These are phyloP conservation scores for Trapa incisa DNA, from an alignment of 345 rosid species.

Conservation along the genomic window DNA sequence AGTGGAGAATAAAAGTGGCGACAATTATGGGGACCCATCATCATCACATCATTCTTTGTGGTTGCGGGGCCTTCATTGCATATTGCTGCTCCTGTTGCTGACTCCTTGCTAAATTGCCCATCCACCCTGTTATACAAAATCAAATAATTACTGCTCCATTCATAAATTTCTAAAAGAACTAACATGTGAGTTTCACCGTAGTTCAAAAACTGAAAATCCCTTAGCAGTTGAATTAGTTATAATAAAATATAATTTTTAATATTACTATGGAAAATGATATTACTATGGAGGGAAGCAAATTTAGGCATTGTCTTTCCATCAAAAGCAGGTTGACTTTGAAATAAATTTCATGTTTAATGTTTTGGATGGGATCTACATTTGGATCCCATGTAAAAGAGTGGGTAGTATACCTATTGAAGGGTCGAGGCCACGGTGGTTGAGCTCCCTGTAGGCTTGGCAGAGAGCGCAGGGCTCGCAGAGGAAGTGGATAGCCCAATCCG, in stretches of 20 bases:
- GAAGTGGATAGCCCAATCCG: conserved; percentile 51
- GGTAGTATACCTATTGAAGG: conserved; percentile 39
- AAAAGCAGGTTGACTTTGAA: too few species aligned
- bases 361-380: too few species aligned
- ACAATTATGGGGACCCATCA: neutral
- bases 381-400: too few species aligned
- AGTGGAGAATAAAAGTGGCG: neutral
- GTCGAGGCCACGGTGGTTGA: conserved; percentile 45
- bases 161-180: too few species aligned
- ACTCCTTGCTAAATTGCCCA: conserved; percentile 20
- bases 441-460: conserved; percentile 70
- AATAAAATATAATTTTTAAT: too few species aligned
- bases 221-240: too few species aligned
- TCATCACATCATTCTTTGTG: conserved; percentile 33
- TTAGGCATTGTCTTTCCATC: too few species aligned
- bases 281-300: too few species aligned
- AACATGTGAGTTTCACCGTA: too few species aligned
- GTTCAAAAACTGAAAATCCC: too few species aligned
- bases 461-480: conserved; percentile 61
- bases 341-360: too few species aligned
- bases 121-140: conserved; percentile 32
- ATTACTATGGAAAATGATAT: too few species aligned
- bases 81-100: conserved; percentile 25
- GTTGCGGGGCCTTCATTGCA: conserved; percentile 33
- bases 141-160: neutral